A percentile compares a stretch with the other conserved stretches of the same genome.
These are phyloP conservation scores for Aspergillus sp. DNA, from an alignment of 2,329 filamentous ascomycete genomes.

Conservation along the genomic window DNA sequence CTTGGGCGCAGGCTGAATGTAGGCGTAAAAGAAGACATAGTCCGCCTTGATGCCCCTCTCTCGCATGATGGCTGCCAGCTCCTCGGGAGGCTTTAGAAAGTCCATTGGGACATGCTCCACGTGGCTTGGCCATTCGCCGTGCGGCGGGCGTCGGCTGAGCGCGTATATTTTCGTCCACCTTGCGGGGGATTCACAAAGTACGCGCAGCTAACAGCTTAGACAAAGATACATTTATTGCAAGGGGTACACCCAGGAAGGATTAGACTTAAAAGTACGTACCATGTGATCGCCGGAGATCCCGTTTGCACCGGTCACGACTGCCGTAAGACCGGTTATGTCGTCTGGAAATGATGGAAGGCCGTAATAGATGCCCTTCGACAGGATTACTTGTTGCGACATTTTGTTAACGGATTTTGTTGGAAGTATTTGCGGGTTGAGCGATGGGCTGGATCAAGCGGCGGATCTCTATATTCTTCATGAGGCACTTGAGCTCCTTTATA, in stretches of 20 bases:
- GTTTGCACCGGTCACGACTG: neutral
- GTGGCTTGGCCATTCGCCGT: neutral
- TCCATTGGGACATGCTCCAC: conserved; percentile 1
- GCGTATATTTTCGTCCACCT: neutral
- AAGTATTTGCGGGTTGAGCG: no score
- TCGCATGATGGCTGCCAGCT: neutral
- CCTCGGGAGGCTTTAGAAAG: neutral
- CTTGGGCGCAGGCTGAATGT: no score
- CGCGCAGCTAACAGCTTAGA: neutral
- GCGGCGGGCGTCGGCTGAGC: neutral
- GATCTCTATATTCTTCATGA: no score
- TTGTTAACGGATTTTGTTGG: no score
- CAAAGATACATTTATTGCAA: no score
- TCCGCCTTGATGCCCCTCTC: no score
- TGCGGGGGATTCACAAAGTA: neutral
- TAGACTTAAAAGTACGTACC: neutral
- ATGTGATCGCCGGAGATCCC: neutral
- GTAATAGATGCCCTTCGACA: neutral
- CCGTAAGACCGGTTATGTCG: neutral
- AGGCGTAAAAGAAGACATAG: no score
- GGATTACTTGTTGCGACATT: no score
- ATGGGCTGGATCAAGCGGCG: no score
- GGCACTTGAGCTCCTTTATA: no score
- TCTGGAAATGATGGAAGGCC: neutral
- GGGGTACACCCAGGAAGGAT: no score